Evolutionary conservation across 371 early-diverging fungal species (phyloP), one percentile per base, ranked within the genome.

Genomic region (Mucor saturninus): DNA sequence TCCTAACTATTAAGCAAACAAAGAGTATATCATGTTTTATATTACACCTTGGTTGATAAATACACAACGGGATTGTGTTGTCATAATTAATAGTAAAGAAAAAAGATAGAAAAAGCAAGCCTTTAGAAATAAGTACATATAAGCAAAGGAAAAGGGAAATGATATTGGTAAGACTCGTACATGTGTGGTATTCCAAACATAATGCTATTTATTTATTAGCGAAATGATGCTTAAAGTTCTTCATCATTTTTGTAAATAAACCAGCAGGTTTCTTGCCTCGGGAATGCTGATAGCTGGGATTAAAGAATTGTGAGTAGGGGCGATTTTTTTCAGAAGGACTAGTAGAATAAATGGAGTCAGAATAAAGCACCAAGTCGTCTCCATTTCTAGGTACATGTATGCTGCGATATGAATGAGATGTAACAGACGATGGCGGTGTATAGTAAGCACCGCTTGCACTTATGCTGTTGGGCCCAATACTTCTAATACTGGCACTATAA

Each of bases 181-280:
- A 21, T 21, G 21, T 21, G 21, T 21, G 21, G 1, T 21, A 21
- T 21, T 21, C 21, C 21, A 21, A 21, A 21, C 21, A 21, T 21
- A 31, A 38, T 28, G 21, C 46, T 32, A 30, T 57, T 46, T 11
- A 14, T 43, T 32, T n/a, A 14, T 40, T 45, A 31, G 53, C 53
- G 45, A 61, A 61, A 28, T 46, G 61, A 26, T 61, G 61, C 15
- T 61, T 61, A 7, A 61, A 8, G 14, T 54, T 61, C n/a, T 61
- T 61, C 28, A 61, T 37, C 4, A 61, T 28, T 10, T 54, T 61
- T 10, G 46, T 35, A 32, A 60, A 52, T 2, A 53, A 28, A 5
- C 45, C 37, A 1, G 37, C 5, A 9, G 32, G 15, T 35, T 45
- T 46, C 13, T 14, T 30, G 15, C 46, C 53, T 28, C 53, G 43